phyloP scores from a whole-genome alignment of 768 basidiomycete species.

The Leccinum ochraceum region DNA sequence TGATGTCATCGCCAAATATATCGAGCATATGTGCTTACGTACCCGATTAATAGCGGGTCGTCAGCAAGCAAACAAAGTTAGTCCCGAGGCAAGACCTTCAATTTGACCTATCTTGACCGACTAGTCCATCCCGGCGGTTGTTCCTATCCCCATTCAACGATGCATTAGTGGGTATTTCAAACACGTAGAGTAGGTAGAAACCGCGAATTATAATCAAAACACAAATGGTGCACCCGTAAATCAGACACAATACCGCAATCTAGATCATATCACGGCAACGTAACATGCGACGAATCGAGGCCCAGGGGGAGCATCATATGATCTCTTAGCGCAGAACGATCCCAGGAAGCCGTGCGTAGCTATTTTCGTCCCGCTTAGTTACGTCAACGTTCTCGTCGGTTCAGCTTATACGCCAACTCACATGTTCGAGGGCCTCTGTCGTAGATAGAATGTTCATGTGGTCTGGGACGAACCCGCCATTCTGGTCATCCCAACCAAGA shows the following conservation, averaged over 20 bases:
- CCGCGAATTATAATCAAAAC: background rate
- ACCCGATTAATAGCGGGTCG: background rate
- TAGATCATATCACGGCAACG: conserved; percentile 14
- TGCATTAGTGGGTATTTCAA: background rate
- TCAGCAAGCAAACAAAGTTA: background rate
- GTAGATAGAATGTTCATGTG: conserved; percentile 76
- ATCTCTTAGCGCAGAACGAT: conserved; percentile 46
- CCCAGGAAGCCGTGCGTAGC: conserved; percentile 59
- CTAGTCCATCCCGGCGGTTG: background rate
- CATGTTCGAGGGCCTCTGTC: conserved; percentile 59
- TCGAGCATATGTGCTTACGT: background rate
- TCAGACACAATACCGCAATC: background rate
- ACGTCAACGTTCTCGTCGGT: background rate
- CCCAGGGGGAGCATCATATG: conserved; percentile 60
- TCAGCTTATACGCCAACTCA: conserved; percentile 28
- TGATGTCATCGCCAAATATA: conserved; percentile 5
- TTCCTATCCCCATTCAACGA: background rate
- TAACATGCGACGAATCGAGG: conserved; percentile 35
- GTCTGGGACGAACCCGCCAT: conserved; percentile 56
- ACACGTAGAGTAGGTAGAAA: background rate
- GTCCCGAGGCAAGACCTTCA: background rate
- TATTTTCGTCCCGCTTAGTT: conserved; percentile 29
- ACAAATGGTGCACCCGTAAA: background rate
- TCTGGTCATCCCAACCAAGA: conserved; percentile 34
- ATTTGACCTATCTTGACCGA: background rate